Percentiles rank a stretch among this genome's conserved stretches.
These are phyloP conservation scores for Arabidopsis thaliana DNA, from an alignment of 345 rosid genomes.

Conservation along the genomic window TAIR10.1 NC_003071.7:18577501-18578000, in stretches of 20 bases:
- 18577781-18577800: conserved; percentile 45
- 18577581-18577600: conserved; percentile 32
- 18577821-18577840: conserved; percentile 34
- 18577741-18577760: conserved; percentile 38
- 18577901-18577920: conserved; percentile 48
- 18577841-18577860: conserved; percentile 58
- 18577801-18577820: conserved; percentile 31
- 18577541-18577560: conserved; percentile 35
- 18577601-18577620: conserved; percentile 21
- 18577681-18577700: conserved; percentile 38
- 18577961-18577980: conserved; percentile 60
- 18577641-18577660: conserved; percentile 27
- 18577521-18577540: conserved; percentile 44
- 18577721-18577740: conserved; percentile 13
- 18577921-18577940: conserved; percentile 56
- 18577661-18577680: conserved; percentile 2
- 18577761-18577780: conserved; percentile 40
- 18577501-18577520: conserved; percentile 42
- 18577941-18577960: conserved; percentile 57
- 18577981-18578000: conserved; percentile 52
- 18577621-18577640: conserved; percentile 45
- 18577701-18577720: conserved; percentile 37
- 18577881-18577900: conserved; percentile 19
- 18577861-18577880: conserved; percentile 63
- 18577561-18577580: conserved; percentile 15